Evolutionary conservation across 208 protist species (phyloP).

Genomic region (Leishmania amazonensis): DNA sequence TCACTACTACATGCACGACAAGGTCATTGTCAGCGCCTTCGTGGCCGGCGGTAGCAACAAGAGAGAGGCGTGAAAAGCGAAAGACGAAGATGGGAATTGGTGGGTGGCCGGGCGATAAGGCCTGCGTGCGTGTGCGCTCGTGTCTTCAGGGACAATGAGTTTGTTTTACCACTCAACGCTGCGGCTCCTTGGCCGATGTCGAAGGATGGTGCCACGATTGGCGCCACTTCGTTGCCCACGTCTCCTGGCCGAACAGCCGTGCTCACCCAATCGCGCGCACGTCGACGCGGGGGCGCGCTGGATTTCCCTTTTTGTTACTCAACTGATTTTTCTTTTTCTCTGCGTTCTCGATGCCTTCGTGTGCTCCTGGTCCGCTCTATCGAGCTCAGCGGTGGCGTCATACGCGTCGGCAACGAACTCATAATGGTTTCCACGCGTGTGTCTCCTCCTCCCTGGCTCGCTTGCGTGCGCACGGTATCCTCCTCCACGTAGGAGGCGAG

Average conservation of each 20-base stretch:
- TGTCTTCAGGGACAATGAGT: not conserved
- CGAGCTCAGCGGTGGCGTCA: not conserved
- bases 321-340: constrained; percentile 6
- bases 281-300: not conserved
- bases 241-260: not conserved
- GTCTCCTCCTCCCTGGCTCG: not conserved
- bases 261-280: not conserved
- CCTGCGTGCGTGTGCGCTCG: not conserved
- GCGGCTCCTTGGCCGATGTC: not conserved
- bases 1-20: constrained; percentile 63
- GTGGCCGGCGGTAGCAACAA: constrained; percentile 3
- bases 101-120: not conserved
- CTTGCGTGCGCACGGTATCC: too few relatives aligned
- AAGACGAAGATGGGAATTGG: not conserved
- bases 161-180: not conserved
- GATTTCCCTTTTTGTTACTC: not conserved
- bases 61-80: not conserved
- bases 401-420: not conserved
- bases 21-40: constrained; percentile 47
- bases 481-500: not conserved
- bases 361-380: constrained; percentile 1
- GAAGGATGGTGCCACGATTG: not conserved
- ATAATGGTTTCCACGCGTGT: not conserved
- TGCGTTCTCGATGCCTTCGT: not conserved
- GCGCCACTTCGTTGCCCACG: not conserved